A percentile compares a stretch with the other conserved stretches of the same genome.
Evolutionary conservation across 305 asterid species (phyloP).

Genomic region (Fraxinus sp.): DNA sequence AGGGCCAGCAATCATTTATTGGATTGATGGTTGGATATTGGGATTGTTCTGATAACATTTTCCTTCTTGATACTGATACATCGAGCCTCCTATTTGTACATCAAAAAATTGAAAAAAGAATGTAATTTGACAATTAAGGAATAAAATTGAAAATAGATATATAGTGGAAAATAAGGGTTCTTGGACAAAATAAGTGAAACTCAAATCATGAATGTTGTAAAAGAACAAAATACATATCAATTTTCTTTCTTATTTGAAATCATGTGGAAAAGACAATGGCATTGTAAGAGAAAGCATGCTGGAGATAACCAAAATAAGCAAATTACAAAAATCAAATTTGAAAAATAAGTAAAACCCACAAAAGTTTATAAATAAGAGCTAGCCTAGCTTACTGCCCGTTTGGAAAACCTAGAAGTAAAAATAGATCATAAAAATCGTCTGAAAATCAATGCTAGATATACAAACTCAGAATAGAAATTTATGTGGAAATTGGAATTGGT

Average conservation of each 20-base stretch:
- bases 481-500: background rate
- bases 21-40: too few species aligned
- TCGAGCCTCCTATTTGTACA: too few species aligned
- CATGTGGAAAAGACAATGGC: too few species aligned
- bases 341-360: background rate
- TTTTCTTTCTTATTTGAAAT: background rate
- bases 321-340: background rate
- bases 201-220: constrained; percentile 27
- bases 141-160: too few species aligned
- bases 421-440: background rate
- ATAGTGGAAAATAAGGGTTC: background rate
- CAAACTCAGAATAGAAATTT: background rate
- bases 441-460: background rate
- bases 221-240: constrained; percentile 3
- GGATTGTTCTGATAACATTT: too few species aligned
- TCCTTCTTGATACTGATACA: too few species aligned
- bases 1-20: too few species aligned
- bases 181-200: constrained; percentile 9
- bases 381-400: background rate
- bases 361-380: background rate
- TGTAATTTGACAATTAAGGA: too few species aligned
- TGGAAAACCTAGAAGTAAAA: background rate
- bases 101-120: too few species aligned
- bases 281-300: background rate
- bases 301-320: background rate